phyloP scores from a whole-genome alignment of 2,329 filamentous ascomycete genomes.

The Arthrobotrys iridis region DNA sequence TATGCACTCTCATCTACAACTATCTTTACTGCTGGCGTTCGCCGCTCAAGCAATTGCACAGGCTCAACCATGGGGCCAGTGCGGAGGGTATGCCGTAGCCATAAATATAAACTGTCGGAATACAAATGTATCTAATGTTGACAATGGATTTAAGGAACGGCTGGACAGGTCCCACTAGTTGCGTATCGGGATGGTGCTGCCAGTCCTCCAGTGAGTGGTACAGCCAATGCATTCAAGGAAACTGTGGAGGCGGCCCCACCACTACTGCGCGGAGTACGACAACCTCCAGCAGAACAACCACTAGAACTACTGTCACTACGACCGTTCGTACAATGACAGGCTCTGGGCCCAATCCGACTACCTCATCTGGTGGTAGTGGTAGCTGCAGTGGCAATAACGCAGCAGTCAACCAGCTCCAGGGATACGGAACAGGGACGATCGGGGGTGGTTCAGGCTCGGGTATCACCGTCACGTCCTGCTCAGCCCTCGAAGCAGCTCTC shows the following conservation, averaged over 20 bases:
- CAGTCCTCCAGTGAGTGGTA: conserved; percentile 62
- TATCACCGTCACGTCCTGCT: conserved; percentile 64
- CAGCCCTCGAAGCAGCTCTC: conserved; percentile 62
- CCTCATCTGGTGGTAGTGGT: conserved; percentile 10
- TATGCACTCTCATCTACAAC: conserved; percentile 9
- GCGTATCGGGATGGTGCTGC: conserved; percentile 63
- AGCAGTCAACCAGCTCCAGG: conserved; percentile 58
- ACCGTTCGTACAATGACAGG: conserved; percentile 19
- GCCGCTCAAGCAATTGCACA: conserved; percentile 58
- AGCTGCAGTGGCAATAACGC: conserved; percentile 45
- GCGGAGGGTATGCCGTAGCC: conserved; percentile 60
- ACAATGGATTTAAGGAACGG: not conserved
- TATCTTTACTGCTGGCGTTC: conserved; percentile 9
- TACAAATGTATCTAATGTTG: too few relatives aligned
- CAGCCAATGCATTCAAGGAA: conserved; percentile 61
- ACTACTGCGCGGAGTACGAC: not conserved
- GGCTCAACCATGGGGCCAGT: conserved; percentile 62
- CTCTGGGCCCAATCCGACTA: conserved; percentile 14
- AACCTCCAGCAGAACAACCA: conserved; percentile 1
- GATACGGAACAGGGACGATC: conserved; percentile 63
- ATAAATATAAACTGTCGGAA: too few relatives aligned
- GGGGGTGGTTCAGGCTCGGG: conserved; percentile 64
- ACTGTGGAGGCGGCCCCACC: not conserved
- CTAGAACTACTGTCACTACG: conserved; percentile 6
- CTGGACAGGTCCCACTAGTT: conserved; percentile 62